Evolutionary conservation across 176 grass and related monocot genomes (phyloP), one percentile per base, ranked within the genome.

Genomic region (Melocanna baccifera): DNA sequence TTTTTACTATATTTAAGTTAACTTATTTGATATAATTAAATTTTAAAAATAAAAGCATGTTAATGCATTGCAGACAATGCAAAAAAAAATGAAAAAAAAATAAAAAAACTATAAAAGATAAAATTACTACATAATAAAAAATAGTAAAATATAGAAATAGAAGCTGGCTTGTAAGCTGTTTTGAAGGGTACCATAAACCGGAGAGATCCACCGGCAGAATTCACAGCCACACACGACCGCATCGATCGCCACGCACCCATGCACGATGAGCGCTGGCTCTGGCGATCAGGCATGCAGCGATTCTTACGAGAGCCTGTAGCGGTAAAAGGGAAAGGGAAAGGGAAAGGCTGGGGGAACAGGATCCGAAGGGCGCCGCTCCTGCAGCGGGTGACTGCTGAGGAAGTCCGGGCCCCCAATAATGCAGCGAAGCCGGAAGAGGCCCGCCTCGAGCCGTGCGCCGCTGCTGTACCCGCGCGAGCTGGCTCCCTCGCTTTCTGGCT

Each of bases 361-460:
- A 89, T 89, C 82, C 71, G 23, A 51, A 85, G 63, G 82, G 70
- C 87, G 87, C 87, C 70, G 86, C 12, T 36, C 34, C 34, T 12
- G 42, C 43, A 7, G 61, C 62, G 59, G 18, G 7, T 9, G 67
- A 6, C 62, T 34, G 87, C 59, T 22, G 81, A 74, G 69, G 61
- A 75, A 85, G 83, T 76, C 83, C 88, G 78, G 83, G 72, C 47
- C 62, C 79, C 72, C 78, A 86, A 72, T 86, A 86, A 82, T 86
- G 88, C 82, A 85, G 87, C 82, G 75, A 52, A 57, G 46, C 68
- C 37, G 59, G 78, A 68, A 64, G 64, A 26, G 25, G 67, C 53
- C 62, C 7, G 47, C 88, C 88, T 90, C 88, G 88, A 86, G 88
- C 84, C 88, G 88, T 78, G 84, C 88, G 88, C 83, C 83, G 64